Base-by-base conservation (phyloP, 2,329 filamentous ascomycete species). In the Fusarium piperis region DNA sequence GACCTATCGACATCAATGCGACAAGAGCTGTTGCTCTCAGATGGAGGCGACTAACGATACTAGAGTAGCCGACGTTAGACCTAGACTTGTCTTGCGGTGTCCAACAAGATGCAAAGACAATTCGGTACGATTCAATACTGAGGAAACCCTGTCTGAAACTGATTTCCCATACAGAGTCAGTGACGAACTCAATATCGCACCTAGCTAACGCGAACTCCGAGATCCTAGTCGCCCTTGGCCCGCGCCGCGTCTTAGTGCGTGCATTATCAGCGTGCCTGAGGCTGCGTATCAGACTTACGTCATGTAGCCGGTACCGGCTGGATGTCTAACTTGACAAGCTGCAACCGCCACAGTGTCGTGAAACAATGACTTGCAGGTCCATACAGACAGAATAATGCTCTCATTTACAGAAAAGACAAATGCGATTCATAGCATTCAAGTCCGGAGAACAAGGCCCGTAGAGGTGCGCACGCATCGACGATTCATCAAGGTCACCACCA, bases 401-500 rank as follows among this genome's bases (percentile, higher is more conserved):
- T 26, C 33, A 4, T 35, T 26, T 18, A 56, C 52, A 30, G 39
- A 30, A 10, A 30, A 51, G 46, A 33, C 16, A 30, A n/a, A 33
- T 6, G 20, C 38, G 52, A 20, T 26, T 62, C 48, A 59, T 57
- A 44, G 16, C 53, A 10, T 41, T 11, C 13, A 33, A 46, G 33
- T 11, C 20, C 18, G 48, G 52, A 63, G 52, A 64, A n/a, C 46
- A 63, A 61, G 57, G 62, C 63, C 59, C 57, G 52, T 65, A 56
- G 59, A 57, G 64, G 65, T 68, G 68, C 71, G 72, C 74, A 74
- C 68, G 52, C 63, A 73, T 76, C 68, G 52, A 65, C 72, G 66
- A 68, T 64, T 74, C 74, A 76, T 76, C 74, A 76, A 68, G 74
- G 74, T 73, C 64, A 64, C 28, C 66, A 23, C n/a, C 36, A 44